Conservation (phyloP, 2,329 filamentous ascomycete species). For the Colletotrichum sp. region DNA sequence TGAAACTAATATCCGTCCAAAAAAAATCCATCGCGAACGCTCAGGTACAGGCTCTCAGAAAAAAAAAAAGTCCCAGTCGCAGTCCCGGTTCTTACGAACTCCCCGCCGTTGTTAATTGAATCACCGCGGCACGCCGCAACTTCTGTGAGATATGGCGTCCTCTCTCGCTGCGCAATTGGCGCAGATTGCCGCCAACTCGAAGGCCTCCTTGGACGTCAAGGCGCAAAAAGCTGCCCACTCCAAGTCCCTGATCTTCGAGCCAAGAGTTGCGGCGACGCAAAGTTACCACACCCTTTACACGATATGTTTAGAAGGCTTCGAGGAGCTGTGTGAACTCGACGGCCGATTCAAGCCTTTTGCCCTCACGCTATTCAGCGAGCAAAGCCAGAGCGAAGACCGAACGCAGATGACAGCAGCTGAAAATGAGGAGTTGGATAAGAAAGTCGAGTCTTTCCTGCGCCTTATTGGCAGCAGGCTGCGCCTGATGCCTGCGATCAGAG, state of each 20-base stretch:
- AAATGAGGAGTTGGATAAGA: conserved; percentile 80
- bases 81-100: not conserved
- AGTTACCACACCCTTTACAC: conserved; percentile 89
- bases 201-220: conserved; percentile 89
- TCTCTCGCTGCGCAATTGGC: conserved; percentile 93
- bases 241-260: conserved; percentile 93
- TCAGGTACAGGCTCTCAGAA: conserved; percentile 17
- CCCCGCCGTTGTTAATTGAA: conserved; percentile 23
- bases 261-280: conserved; percentile 82
- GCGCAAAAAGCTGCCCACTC: conserved; percentile 91
- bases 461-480: conserved; percentile 78
- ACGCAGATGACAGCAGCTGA: conserved; percentile 82
- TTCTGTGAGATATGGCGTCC: conserved; percentile 68
- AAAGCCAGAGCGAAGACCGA: conserved; percentile 89
- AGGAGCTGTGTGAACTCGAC: conserved; percentile 90
- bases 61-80: not conserved
- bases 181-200: conserved; percentile 88
- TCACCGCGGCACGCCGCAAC: conserved; percentile 19
- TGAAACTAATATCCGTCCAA: conserved; percentile 28
- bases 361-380: conserved; percentile 86
- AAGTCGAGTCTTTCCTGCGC: conserved; percentile 82
- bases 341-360: conserved; percentile 76
- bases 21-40: conserved; percentile 28
- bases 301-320: conserved; percentile 87
- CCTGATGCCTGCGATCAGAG: conserved; percentile 86